Base-by-base conservation (phyloP, 177 flowering plant genomes). In the Vitis hybrid region DNA sequence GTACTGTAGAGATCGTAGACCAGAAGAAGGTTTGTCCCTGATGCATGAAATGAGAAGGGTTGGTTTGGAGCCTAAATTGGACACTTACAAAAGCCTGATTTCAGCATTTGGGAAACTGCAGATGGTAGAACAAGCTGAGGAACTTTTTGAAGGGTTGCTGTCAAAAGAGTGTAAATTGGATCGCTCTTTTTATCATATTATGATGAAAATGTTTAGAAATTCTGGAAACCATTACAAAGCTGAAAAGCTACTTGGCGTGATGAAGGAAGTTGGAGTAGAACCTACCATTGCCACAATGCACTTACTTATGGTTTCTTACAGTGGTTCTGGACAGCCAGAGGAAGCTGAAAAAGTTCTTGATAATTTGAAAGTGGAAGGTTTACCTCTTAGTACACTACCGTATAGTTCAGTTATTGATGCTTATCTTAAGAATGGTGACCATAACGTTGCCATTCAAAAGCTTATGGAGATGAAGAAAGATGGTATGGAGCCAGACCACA, bases 261-360 rank as follows among this genome's bases (percentile, higher is more conserved):
- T 95, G 99, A 91, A 84, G 78, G 90, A 88, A 67, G 81, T 78
- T 1, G 95, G 97, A 57, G 74, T 91, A 41, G 91, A 93, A 64
- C 97, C 99, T 61, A 82, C 87, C 7, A 63, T 82, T 77, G 97
- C 98, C 72, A 93, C 99, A 61, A 93, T 93, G 97, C 99, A 95
- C 77, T 82, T 95, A 84, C 93, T 93, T 72, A 90, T 95, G 94
- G 82, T 88, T 55, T 93, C 98, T 62, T 91, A 90, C 84, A 86
- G 98, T 62, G 84, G 85, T 74, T 91, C 95, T 62, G 93, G 97
- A 27, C 84, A 84, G 70, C 97, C 98, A n/a, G 70, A 76, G 71
- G 98, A 88, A 77, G 97, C 98, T 65, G 98, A 93, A 78, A 81
- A 84, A 70, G 90, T 95, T 67, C 92, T 95, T 51, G 63, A 78